Evolutionary conservation across 352 stramenopile species (phyloP), one percentile per base, ranked within the genome.

Genomic region (Globisporangium canariense): DNA sequence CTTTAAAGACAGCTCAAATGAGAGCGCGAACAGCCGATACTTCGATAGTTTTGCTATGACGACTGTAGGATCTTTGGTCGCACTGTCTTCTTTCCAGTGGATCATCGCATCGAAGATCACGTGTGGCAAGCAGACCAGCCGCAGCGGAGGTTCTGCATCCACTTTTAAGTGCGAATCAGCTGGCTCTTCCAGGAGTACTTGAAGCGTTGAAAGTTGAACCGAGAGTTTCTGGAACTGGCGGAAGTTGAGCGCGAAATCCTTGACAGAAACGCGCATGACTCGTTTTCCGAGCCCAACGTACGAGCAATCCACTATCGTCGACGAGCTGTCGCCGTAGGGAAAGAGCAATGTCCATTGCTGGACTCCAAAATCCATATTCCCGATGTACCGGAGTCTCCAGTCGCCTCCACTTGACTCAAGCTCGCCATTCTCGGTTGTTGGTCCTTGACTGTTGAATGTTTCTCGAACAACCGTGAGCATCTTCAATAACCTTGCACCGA

Each of bases 191-290:
- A 85, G 46, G 10, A 59, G 45, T 6, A 79, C 51, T 20, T 50
- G 55, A 11, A 81, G 4, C 0, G 64, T 52, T 4, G 76, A 59
- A 13, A 76, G 67, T n/a, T 82, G 77, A 16, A 90, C 45, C 0
- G 46, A 53, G 6, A 88, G 16, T 11, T 81, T 78, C 49, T 87
- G 79, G 11, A 90, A 84, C 60, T 91, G 83, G 9, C 73, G 70
- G 11, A 76, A 64, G 40, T 74, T 81, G 46, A 89, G 67, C 4
- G 66, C 71, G 2, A 89, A 41, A 6, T 87, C 72, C n/a, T 64
- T 55, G 6, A 86, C 28, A 1, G 76, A 51, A 0, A 83, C 38
- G 10, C 67, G 60, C 30, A 77, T 72, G 4, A 68, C n/a, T 20
- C 74, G 77, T 9, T 62, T 61, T n/a, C 69, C 72, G 38, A 70